Conservation (phyloP, 495 filamentous ascomycete species). For the Penicillium steckii region DNA sequence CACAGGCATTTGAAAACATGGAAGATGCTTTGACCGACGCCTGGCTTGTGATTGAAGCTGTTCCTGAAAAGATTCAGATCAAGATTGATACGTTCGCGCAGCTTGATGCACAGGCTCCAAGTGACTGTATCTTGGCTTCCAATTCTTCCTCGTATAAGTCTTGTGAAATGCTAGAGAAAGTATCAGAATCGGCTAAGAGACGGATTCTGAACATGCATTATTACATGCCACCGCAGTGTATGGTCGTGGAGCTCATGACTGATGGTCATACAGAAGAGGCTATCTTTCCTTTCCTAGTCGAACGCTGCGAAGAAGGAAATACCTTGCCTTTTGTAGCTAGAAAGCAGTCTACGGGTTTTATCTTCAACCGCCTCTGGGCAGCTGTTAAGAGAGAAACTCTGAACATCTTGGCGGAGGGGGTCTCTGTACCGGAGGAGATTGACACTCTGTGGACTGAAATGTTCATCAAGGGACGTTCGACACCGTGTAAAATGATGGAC, state of each 20-base stretch:
- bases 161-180: slow-evolving; percentile 41
- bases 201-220: slow-evolving; percentile 50
- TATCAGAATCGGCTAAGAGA: slow-evolving; percentile 29
- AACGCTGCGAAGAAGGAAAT: slow-evolving; percentile 35
- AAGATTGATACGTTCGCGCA: slow-evolving; percentile 50
- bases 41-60: slow-evolving; percentile 53
- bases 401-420: slow-evolving; percentile 45
- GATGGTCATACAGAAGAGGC: slow-evolving; percentile 40
- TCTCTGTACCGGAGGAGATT: slow-evolving; percentile 41
- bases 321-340: slow-evolving; percentile 40
- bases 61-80: slow-evolving; percentile 51
- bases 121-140: slow-evolving; percentile 51
- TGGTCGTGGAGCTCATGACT: slow-evolving; percentile 53
- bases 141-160: slow-evolving; percentile 51
- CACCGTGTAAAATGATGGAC: slow-evolving; percentile 34
- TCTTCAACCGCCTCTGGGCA: slow-evolving; percentile 54
- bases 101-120: slow-evolving; percentile 39
- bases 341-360: slow-evolving; percentile 48
- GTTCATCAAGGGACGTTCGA: slow-evolving; percentile 26
- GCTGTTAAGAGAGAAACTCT: slow-evolving; percentile 53
- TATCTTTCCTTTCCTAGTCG: slow-evolving; percentile 45
- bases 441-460: slow-evolving; percentile 44
- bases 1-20: slow-evolving; percentile 32
- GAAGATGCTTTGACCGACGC: slow-evolving; percentile 36
- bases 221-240: slow-evolving; percentile 43